Conservation (phyloP, 352 stramenopile species). For the Phytophthora sp. region DNA sequence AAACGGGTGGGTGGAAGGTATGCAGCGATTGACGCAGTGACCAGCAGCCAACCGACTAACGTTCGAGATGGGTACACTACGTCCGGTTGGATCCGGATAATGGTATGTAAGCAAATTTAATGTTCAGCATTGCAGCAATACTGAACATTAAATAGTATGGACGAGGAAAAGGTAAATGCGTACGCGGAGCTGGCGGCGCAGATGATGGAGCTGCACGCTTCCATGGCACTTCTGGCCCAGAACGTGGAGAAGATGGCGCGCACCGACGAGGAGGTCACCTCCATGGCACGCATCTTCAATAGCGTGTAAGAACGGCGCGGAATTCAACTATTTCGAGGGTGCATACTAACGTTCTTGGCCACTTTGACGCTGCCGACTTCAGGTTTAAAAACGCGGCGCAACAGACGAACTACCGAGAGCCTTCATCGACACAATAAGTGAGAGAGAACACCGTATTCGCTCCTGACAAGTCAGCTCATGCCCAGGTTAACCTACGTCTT, state of each 20-base stretch:
- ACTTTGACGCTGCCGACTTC: neutral
- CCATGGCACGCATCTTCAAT: slow-evolving; percentile 82
- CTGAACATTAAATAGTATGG: too few species aligned
- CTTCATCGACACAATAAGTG: slow-evolving; percentile 19
- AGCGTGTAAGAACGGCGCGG: slow-evolving; percentile 52
- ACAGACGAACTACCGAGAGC: slow-evolving; percentile 42
- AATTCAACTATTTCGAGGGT: neutral
- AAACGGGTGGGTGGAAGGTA: neutral
- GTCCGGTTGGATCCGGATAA: slow-evolving; percentile 12
- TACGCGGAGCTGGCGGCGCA: slow-evolving; percentile 71
- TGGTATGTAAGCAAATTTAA: too few species aligned
- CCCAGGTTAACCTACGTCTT: neutral
- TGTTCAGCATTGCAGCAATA: too few species aligned
- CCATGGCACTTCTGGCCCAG: slow-evolving; percentile 65
- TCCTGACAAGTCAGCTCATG: neutral
- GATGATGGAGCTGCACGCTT: slow-evolving; percentile 82
- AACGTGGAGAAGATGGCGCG: slow-evolving; percentile 81
- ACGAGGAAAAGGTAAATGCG: slow-evolving; percentile 71
- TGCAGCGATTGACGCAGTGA: slow-evolving; percentile 10
- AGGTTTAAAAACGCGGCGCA: slow-evolving; percentile 59
- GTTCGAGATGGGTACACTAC: slow-evolving; percentile 15
- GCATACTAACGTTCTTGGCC: slow-evolving; percentile 9
- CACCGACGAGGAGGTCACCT: slow-evolving; percentile 70
- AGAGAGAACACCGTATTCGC: neutral
- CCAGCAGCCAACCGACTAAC: slow-evolving; percentile 22